phyloP scores from a whole-genome alignment of 108 stramenopile genomes.

The Cyclotella atomus region DNA sequence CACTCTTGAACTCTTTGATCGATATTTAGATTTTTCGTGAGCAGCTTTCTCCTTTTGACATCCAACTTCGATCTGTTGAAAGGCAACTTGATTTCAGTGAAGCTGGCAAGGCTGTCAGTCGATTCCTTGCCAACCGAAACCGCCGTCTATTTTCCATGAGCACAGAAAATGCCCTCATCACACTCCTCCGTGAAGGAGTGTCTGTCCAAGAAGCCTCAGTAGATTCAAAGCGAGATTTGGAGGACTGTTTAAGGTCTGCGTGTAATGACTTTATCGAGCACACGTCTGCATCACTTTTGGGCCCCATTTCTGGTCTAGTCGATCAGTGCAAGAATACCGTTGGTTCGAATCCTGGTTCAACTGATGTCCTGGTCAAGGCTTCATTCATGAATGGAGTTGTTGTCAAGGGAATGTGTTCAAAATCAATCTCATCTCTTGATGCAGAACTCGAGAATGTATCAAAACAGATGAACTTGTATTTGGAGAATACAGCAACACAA shows the following conservation, averaged over 20 bases:
- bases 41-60: constrained; percentile 93
- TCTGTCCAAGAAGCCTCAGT: constrained; percentile 85
- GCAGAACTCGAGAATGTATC: constrained; percentile 51
- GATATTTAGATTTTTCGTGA: constrained; percentile 84
- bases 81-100: constrained; percentile 90
- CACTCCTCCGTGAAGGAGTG: constrained; percentile 85
- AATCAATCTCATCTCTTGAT: constrained; percentile 56
- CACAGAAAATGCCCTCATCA: constrained; percentile 87
- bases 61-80: constrained; percentile 87
- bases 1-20: not conserved
- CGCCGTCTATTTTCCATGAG: constrained; percentile 89
- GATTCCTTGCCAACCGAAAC: constrained; percentile 88
- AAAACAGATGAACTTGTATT: constrained; percentile 77
- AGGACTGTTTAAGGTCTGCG: constrained; percentile 84
- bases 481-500: constrained; percentile 83
- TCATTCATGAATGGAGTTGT: constrained; percentile 58
- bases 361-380: constrained; percentile 31
- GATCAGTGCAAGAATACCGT: constrained; percentile 54
- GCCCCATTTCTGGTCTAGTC: constrained; percentile 62
- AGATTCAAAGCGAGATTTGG: constrained; percentile 90
- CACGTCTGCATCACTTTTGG: constrained; percentile 62
- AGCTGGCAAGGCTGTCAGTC: constrained; percentile 85
- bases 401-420: constrained; percentile 55
- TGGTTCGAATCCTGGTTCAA: constrained; percentile 31
- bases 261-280: constrained; percentile 92